Evolutionary conservation across 805 yeast species (phyloP).

Genomic region (Lipomyces anomalus): DNA sequence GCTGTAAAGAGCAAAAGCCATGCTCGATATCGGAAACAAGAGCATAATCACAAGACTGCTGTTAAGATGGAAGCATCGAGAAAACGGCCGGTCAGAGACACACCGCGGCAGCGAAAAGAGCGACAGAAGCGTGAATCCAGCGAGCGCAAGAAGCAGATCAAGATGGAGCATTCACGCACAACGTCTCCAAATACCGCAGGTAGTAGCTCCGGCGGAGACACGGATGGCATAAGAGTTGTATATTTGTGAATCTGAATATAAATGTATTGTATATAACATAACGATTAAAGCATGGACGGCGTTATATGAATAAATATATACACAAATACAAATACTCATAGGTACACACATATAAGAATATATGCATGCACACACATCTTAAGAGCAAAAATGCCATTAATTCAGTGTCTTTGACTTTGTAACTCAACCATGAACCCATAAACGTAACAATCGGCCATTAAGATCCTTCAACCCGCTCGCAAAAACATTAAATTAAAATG

Average conservation of each 20-base stretch:
- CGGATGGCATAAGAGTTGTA: background rate
- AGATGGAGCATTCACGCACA: background rate
- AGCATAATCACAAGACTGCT: too few species aligned
- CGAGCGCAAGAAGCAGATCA: conserved; percentile 6
- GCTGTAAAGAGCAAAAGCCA: too few species aligned
- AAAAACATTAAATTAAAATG: background rate
- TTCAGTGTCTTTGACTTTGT: too few species aligned
- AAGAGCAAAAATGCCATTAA: too few species aligned
- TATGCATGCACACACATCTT: too few species aligned
- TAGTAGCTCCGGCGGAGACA: background rate
- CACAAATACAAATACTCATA: too few species aligned
- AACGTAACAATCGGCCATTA: background rate
- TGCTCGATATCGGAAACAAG: too few species aligned
- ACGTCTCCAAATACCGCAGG: background rate
- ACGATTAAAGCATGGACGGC: background rate
- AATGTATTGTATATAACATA: background rate
- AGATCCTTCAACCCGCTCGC: background rate
- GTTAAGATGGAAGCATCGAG: too few species aligned
- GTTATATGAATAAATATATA: background rate
- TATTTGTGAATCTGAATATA: too few species aligned
- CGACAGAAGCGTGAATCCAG: conserved; percentile 22
- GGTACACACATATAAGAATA: too few species aligned
- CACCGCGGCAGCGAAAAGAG: conserved; percentile 22
- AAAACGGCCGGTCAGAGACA: conserved; percentile 1
- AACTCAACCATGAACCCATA: too few species aligned